Conservation (phyloP, 257 asterid genomes). For the Capsicum rhomboideum region DNA sequence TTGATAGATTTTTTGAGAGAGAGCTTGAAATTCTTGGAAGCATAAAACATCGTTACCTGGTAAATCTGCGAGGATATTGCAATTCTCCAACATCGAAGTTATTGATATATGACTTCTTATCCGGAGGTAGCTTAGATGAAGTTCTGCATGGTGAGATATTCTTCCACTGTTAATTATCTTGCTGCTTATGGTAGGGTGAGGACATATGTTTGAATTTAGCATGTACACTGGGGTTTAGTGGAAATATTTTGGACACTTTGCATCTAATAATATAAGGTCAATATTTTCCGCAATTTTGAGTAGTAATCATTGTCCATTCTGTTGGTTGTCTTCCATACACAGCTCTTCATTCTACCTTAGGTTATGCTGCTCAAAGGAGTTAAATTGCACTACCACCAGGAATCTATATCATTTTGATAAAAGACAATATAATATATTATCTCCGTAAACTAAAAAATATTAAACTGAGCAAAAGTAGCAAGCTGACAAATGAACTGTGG, state of each 20-base stretch:
- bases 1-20: conserved; percentile 80
- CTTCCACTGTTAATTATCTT: conserved; percentile 1
- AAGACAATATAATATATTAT: neutral
- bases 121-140: conserved; percentile 91
- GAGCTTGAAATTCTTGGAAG: conserved; percentile 94
- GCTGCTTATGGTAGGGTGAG: neutral
- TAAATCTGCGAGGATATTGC: conserved; percentile 86
- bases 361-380: neutral
- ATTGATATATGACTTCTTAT: conserved; percentile 63
- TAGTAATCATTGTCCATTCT: neutral
- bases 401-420: neutral
- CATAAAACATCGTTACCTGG: conserved; percentile 75
- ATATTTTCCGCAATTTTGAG: neutral
- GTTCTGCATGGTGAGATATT: conserved; percentile 60
- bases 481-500: neutral
- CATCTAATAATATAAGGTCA: neutral
- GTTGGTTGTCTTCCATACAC: neutral
- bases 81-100: conserved; percentile 72
- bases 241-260: neutral
- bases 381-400: neutral
- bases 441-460: neutral
- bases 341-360: neutral
- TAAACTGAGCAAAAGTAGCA: neutral
- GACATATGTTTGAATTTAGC: neutral
- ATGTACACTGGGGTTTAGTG: neutral